Evolutionary conservation across 257 asterid genomes (phyloP).

Genomic region (Solanum commersonii): DNA sequence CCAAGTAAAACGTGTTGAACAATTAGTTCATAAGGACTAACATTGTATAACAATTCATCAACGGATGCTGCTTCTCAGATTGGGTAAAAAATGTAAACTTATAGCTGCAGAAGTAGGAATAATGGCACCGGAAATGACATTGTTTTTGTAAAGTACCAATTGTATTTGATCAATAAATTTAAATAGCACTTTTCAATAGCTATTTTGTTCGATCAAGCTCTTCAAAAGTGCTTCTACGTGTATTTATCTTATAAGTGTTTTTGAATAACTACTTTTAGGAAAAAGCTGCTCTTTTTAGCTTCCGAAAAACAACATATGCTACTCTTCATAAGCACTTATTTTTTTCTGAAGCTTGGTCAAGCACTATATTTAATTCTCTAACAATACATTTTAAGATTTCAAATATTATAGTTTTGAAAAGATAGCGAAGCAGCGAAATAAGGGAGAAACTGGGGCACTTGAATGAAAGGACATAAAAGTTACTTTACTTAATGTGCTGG

Average conservation of each 20-base stretch:
- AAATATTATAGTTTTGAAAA: not conserved
- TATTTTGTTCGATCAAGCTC: not conserved
- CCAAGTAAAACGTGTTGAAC: not conserved
- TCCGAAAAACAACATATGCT: not conserved
- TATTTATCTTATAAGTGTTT: not conserved
- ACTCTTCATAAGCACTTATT: not conserved
- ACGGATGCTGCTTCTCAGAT: not conserved
- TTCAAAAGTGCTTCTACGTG: not conserved
- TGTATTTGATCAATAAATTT: no score
- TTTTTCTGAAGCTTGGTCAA: not conserved
- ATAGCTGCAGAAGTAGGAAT: no score
- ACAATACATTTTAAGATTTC: not conserved
- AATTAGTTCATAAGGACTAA: not conserved
- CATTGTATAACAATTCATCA: not conserved
- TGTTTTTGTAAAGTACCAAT: not conserved
- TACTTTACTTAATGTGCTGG: not conserved
- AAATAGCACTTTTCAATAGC: not conserved
- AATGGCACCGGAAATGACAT: no score
- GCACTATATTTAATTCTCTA: not conserved
- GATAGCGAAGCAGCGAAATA: not conserved
- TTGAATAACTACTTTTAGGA: not conserved
- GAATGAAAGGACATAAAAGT: not conserved
- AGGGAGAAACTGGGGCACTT: not conserved
- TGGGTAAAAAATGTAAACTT: not conserved
- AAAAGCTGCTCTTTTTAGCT: not conserved